Evolutionary conservation across 176 grass and related monocot genomes (phyloP), one percentile per base, ranked within the genome.

Genomic region (Luzula sylvatica): DNA sequence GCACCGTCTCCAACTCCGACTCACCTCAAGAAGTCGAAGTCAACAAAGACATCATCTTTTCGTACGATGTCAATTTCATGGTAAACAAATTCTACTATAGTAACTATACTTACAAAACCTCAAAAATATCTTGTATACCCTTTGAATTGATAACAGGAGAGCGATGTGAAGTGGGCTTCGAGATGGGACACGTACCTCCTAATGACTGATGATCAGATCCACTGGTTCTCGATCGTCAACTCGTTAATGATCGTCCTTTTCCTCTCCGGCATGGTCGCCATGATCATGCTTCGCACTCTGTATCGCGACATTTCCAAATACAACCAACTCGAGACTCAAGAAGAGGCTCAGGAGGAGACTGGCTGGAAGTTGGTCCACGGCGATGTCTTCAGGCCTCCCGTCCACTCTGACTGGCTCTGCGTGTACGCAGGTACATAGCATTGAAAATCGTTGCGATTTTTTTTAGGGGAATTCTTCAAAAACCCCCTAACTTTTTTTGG

Each of bases 181-280:
- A 75, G 87, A 38, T 94, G 87, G 82, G 87, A 94, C 20, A 79
- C 74, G 18, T 94, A 94, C 68, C 78, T 94, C 43, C 71, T 94
- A 42, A 94, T 94, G 87, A 82, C 81, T 15, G 87, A 93, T 25
- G 87, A 93, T 53, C 87, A 93, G 56, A 93, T 93, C 55, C 87
- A 93, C 66, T 94, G 87, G 87, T 94, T 94, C 71, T 94, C 87
- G 26, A 94, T 94, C 53, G 82, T 94, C 23, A 94, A 94, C 71
- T 94, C 87, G 30, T 74, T 94, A 32, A 94, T 94, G 87, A 94
- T 94, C 5, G 82, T 94, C 38, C 87, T 94, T 42, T 94, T 94
- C 82, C 82, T 94, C 55, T 94, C 87, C 15, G 87, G 87, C 65
- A 94, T 94, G 87, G 78, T 94, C 30, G 87, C 87, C 35, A 94